These are phyloP conservation scores for Microbotryum saponariae DNA, from an alignment of 1,284 basidiomycete genomes.

Conservation along the genomic window DNA sequence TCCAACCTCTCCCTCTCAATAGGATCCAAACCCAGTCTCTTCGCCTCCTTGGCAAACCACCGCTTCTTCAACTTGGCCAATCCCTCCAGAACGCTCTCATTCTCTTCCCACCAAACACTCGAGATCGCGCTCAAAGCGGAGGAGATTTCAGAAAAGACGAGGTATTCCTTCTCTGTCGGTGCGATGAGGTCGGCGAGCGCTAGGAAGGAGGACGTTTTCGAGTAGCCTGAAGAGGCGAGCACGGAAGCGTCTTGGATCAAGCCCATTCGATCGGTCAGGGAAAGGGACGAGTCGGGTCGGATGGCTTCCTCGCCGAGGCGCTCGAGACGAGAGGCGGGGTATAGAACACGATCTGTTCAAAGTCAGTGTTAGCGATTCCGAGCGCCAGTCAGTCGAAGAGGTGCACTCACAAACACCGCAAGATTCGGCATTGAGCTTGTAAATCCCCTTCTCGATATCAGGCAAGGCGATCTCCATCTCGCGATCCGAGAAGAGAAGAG, in stretches of 20 bases:
- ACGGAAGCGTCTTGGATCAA: slow-evolving; percentile 42
- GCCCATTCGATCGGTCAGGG: slow-evolving; percentile 32
- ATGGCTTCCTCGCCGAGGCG: slow-evolving; percentile 73
- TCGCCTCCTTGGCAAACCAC: slow-evolving; percentile 70
- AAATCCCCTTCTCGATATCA: slow-evolving; percentile 51
- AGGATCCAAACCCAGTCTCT: slow-evolving; percentile 72
- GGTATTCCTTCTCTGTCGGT: slow-evolving; percentile 52
- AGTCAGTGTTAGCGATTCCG: too few species aligned
- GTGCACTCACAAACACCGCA: slow-evolving; percentile 65
- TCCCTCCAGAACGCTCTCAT: slow-evolving; percentile 54
- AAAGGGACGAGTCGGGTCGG: too few species aligned
- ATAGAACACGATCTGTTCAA: slow-evolving; percentile 68
- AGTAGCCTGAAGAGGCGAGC: slow-evolving; percentile 42
- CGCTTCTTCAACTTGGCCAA: slow-evolving; percentile 45
- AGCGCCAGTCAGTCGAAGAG: too few species aligned
- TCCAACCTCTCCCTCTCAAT: slow-evolving; percentile 49
- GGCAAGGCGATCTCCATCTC: slow-evolving; percentile 59
- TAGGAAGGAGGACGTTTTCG: slow-evolving; percentile 39
- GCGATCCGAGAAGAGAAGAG: slow-evolving; percentile 55
- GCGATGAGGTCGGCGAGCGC: slow-evolving; percentile 33
- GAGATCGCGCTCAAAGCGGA: slow-evolving; percentile 52
- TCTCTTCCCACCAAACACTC: slow-evolving; percentile 77
- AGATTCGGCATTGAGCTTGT: slow-evolving; percentile 83
- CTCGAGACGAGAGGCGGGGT: slow-evolving; percentile 69
- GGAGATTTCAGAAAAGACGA: slow-evolving; percentile 59